phyloP scores from a whole-genome alignment of 768 basidiomycete species.

The Mycena sanguinolenta region DNA sequence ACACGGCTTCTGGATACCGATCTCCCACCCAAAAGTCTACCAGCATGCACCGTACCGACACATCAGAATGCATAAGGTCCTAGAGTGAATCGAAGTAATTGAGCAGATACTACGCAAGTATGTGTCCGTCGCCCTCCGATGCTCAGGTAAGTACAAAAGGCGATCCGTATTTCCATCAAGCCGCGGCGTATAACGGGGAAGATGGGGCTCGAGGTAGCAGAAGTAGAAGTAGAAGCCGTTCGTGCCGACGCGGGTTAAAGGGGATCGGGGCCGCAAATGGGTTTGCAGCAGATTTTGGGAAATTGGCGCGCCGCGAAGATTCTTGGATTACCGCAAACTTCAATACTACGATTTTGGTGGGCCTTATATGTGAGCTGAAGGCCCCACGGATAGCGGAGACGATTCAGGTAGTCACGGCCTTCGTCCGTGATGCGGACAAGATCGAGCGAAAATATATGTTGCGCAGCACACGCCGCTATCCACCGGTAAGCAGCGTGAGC shows the following conservation, averaged over 20 bases:
- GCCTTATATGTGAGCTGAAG: constrained; percentile 11
- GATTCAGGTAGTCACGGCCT: not conserved
- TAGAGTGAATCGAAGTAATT: no score
- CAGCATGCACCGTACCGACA: no score
- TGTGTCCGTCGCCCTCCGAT: no score
- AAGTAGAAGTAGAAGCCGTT: no score
- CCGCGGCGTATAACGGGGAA: no score
- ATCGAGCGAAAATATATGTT: not conserved
- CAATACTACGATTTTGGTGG: not conserved
- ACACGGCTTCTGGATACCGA: no score
- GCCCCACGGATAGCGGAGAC: not conserved
- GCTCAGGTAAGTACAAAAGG: no score
- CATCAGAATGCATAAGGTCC: no score
- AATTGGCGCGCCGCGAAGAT: not conserved
- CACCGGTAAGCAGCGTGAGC: constrained; percentile 19
- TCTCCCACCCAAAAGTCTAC: no score
- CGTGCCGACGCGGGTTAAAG: not conserved
- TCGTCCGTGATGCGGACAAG: constrained; percentile 15
- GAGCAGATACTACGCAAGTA: no score
- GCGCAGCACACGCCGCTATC: constrained; percentile 1
- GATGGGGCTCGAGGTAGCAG: no score
- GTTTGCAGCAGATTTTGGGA: not conserved
- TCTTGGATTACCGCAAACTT: not conserved
- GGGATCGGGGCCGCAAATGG: not conserved
- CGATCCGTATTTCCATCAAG: no score